phyloP scores from a whole-genome alignment of 2,329 filamentous ascomycete genomes.

The Sphaerulina musiva region DNA sequence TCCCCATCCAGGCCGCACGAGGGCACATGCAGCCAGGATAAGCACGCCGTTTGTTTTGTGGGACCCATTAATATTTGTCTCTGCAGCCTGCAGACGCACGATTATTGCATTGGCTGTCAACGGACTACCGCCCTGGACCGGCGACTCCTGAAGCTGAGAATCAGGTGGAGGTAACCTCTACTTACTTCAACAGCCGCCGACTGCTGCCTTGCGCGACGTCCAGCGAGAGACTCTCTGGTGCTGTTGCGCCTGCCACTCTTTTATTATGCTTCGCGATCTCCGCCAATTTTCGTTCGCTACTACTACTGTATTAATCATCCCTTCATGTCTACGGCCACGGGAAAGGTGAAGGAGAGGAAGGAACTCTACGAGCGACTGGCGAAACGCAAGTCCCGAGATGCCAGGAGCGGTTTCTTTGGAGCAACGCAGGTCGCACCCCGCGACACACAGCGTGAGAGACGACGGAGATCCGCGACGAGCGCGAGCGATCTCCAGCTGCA shows the following conservation, averaged over 20 bases:
- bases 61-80: slow-evolving; percentile 4
- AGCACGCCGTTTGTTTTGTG: slow-evolving; percentile 9
- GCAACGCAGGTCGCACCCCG: slow-evolving; percentile 20
- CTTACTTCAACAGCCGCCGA: slow-evolving; percentile 21
- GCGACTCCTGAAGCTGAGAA: slow-evolving; percentile 21
- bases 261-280: slow-evolving; percentile 19
- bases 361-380: slow-evolving; percentile 10
- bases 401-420: slow-evolving; percentile 18
- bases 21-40: slow-evolving; percentile 8
- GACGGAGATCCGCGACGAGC: slow-evolving; percentile 18
- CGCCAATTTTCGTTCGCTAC: slow-evolving; percentile 15
- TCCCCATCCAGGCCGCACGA: slow-evolving; percentile 4
- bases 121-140: slow-evolving; percentile 5
- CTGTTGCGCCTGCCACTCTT: slow-evolving; percentile 19
- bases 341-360: slow-evolving; percentile 6
- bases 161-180: too few species aligned
- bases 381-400: slow-evolving; percentile 1
- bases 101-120: slow-evolving; percentile 10
- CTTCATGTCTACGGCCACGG: slow-evolving; percentile 25
- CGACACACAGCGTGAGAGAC: slow-evolving; percentile 18
- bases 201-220: slow-evolving; percentile 1
- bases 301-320: slow-evolving; percentile 8
- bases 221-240: slow-evolving; percentile 14
- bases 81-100: slow-evolving; percentile 17
- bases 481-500: slow-evolving; percentile 5